Percentiles rank a stretch among this genome's conserved stretches.
These are phyloP conservation scores for Oryza glaberrima DNA, from an alignment of 176 grass and related monocot species.

Conservation along the genomic window DNA sequence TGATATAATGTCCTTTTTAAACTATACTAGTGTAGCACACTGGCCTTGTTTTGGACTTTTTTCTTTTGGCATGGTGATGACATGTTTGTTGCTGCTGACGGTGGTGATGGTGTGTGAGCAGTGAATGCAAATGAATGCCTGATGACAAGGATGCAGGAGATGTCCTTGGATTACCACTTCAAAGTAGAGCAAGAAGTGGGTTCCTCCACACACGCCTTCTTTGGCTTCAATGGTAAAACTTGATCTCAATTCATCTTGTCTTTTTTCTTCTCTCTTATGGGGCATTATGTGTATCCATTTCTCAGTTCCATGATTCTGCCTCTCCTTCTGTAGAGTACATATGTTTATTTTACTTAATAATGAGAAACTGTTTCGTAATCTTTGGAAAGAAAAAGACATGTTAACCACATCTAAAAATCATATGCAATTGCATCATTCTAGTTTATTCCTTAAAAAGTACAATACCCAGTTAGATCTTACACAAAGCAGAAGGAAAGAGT, in stretches of 20 bases:
- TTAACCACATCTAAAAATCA: conserved; percentile 2
- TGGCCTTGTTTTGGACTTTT: background rate
- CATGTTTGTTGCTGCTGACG: background rate
- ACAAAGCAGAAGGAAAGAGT: background rate
- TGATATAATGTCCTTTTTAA: background rate
- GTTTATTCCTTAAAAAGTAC: background rate
- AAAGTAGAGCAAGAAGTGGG: conserved; percentile 77
- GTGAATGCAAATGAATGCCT: conserved; percentile 76
- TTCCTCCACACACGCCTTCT: conserved; percentile 63
- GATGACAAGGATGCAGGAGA: conserved; percentile 89
- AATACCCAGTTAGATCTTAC: background rate
- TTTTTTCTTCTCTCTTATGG: background rate
- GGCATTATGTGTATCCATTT: background rate
- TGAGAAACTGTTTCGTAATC: background rate
- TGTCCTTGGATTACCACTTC: conserved; percentile 86
- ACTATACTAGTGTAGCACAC: background rate
- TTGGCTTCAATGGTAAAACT: conserved; percentile 73
- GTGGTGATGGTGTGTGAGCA: conserved; percentile 28
- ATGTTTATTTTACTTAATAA: background rate
- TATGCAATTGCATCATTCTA: conserved; percentile 11
- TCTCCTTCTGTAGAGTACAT: background rate
- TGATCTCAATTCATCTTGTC: background rate
- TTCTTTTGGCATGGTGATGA: background rate
- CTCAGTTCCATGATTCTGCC: background rate
- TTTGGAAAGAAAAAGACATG: background rate